phyloP scores from a whole-genome alignment of 2,329 filamentous ascomycete species.

The Phialemoniopsis sp. region DNA sequence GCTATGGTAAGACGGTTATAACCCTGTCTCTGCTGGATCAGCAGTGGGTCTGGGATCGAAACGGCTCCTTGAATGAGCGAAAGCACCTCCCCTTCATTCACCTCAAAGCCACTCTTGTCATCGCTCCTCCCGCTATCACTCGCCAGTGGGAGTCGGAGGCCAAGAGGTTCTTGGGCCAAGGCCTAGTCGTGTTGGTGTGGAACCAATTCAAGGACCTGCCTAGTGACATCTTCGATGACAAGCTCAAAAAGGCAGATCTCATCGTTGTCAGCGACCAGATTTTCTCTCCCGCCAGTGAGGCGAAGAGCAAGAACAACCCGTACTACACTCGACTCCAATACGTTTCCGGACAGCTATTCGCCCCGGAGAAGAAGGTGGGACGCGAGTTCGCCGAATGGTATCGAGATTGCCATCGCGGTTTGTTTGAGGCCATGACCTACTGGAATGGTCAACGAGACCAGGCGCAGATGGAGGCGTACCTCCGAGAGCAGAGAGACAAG shows the following conservation, averaged over 20 bases:
- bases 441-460: no score
- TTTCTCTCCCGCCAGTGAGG: conserved; percentile 11
- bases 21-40: conserved; percentile 29
- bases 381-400: no score
- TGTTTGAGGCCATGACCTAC: no score
- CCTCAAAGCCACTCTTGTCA: conserved; percentile 29
- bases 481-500: no score
- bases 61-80: conserved; percentile 11
- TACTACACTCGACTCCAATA: no score
- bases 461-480: no score
- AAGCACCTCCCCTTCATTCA: conserved; percentile 13
- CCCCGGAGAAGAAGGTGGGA: no score
- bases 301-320: conserved; percentile 4
- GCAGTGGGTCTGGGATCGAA: conserved; percentile 15
- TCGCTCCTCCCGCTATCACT: conserved; percentile 34
- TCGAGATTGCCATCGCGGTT: no score
- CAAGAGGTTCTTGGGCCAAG: conserved; percentile 22
- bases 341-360: no score
- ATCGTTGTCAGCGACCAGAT: conserved; percentile 27
- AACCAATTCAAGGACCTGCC: conserved; percentile 8
- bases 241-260: conserved; percentile 26
- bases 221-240: background rate
- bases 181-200: conserved; percentile 17
- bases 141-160: conserved; percentile 31
- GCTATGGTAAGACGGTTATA: conserved; percentile 39